Conservation (phyloP, 306 rosid genomes). For the Ceratonia siliqua region DNA sequence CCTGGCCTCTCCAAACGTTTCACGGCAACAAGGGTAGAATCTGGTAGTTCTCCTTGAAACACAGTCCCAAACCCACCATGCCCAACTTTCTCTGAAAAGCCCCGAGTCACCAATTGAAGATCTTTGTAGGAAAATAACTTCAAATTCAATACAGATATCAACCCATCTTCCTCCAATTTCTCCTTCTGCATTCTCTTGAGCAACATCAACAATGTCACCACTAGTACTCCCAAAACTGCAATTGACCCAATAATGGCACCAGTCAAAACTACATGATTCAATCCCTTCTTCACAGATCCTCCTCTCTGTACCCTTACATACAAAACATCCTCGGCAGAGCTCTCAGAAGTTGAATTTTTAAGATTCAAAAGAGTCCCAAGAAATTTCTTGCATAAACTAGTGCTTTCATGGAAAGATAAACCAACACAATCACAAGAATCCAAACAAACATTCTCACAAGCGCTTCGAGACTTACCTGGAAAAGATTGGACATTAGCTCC, state of each 20-base stretch:
- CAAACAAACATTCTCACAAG: conserved; percentile 54
- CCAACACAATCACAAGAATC: conserved; percentile 59
- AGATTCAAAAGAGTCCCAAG: conserved; percentile 57
- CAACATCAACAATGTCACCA: conserved; percentile 42
- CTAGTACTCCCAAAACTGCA: conserved; percentile 44
- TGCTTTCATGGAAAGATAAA: conserved; percentile 30
- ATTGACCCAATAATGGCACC: conserved; percentile 46
- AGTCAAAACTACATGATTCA: conserved; percentile 41
- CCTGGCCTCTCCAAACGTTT: conserved; percentile 89
- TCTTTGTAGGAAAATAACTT: conserved; percentile 72
- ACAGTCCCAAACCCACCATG: conserved; percentile 93
- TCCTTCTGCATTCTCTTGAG: conserved; percentile 35
- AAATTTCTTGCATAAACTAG: conserved; percentile 44
- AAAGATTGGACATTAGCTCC: conserved; percentile 27
- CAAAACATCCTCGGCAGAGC: conserved; percentile 19
- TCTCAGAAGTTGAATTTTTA: conserved; percentile 43
- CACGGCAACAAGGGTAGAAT: conserved; percentile 66
- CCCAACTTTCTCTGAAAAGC: conserved; percentile 76
- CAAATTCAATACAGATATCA: conserved; percentile 50
- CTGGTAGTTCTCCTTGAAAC: conserved; percentile 67
- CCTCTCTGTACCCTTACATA: conserved; percentile 49
- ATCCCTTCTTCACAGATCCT: conserved; percentile 19
- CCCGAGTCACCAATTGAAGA: conserved; percentile 65
- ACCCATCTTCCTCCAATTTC: conserved; percentile 46
- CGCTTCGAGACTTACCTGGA: conserved; percentile 11